Evolutionary conservation across 176 grass and related monocot species (phyloP).

Genomic region (Oryza nivara): DNA sequence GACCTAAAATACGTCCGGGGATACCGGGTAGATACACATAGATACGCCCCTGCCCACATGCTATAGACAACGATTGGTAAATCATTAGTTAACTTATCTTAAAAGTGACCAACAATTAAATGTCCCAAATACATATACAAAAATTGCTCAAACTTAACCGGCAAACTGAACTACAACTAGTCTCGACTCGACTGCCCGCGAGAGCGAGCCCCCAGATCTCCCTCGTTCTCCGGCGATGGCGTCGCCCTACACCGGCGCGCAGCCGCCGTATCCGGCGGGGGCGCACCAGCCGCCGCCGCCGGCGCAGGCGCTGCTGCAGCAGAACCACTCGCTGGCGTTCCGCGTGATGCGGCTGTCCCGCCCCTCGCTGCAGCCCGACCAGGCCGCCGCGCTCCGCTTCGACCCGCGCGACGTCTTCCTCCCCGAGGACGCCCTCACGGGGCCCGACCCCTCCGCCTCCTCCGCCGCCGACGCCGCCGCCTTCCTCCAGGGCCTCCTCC

Average conservation of each 20-base stretch:
- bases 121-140: background rate
- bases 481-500: conserved; percentile 44
- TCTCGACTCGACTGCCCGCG: background rate
- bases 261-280: conserved; percentile 38
- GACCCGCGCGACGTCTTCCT: conserved; percentile 82
- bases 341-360: conserved; percentile 96
- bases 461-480: conserved; percentile 33
- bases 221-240: conserved; percentile 44
- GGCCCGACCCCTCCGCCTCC: conserved; percentile 44
- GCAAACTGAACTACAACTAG: background rate
- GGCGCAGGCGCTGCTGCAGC: conserved; percentile 39
- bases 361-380: conserved; percentile 80
- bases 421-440: conserved; percentile 79
- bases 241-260: conserved; percentile 53
- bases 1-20: too few species aligned
- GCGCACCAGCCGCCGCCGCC: background rate
- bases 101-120: too few species aligned
- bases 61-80: too few species aligned
- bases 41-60: too few species aligned
- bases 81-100: too few species aligned
- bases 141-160: background rate
- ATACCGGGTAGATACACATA: too few species aligned
- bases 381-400: conserved; percentile 81
- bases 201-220: conserved; percentile 40
- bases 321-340: conserved; percentile 85